Conservation (phyloP, 164 flowering plant genomes). For the Amborella trichopoda region DNA sequence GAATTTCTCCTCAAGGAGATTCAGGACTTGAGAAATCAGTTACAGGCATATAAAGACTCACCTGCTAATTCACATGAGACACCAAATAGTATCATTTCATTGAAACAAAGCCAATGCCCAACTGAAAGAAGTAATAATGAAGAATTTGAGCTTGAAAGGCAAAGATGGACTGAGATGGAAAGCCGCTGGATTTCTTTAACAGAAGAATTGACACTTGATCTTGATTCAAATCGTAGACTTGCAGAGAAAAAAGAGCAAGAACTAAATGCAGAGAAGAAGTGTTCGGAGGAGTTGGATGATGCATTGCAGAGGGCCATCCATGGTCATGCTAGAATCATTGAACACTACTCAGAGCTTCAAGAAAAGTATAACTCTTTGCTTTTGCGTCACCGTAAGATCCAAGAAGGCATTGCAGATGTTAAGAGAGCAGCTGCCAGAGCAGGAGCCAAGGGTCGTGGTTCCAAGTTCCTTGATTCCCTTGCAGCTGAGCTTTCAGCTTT, state of each 20-base stretch:
- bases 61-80: constrained; percentile 35
- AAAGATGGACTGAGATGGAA: constrained; percentile 91
- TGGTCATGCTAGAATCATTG: constrained; percentile 76
- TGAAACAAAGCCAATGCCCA: constrained; percentile 26
- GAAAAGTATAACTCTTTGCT: constrained; percentile 68
- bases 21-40: constrained; percentile 38
- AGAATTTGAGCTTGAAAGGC: constrained; percentile 71
- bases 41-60: constrained; percentile 28
- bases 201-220: constrained; percentile 75
- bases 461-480: constrained; percentile 62
- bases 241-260: constrained; percentile 75
- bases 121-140: constrained; percentile 18
- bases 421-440: constrained; percentile 83
- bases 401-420: constrained; percentile 81
- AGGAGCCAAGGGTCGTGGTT: constrained; percentile 53
- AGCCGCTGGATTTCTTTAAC: constrained; percentile 96
- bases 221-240: constrained; percentile 50
- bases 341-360: constrained; percentile 87
- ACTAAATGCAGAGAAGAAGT: constrained; percentile 53
- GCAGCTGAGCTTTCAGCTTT: constrained; percentile 80
- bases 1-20: constrained; percentile 75
- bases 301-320: constrained; percentile 68
- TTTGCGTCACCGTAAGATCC: constrained; percentile 49
- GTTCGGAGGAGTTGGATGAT: constrained; percentile 80
- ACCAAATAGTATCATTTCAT: constrained; percentile 26